These are phyloP conservation scores for Discostella pseudostelligera DNA, from an alignment of 108 stramenopile genomes.

Conservation along the genomic window DNA sequence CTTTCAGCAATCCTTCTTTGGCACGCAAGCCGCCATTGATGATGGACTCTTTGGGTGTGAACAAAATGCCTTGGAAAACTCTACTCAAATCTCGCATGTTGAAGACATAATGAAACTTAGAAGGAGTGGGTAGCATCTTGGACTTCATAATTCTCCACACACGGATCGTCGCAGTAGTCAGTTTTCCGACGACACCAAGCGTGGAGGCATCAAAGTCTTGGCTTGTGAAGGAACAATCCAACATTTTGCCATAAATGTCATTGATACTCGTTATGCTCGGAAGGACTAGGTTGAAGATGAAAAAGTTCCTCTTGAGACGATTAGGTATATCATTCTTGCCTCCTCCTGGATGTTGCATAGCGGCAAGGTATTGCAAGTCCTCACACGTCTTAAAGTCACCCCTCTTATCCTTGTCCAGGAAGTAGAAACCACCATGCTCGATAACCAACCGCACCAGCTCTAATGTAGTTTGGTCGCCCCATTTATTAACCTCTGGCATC, in stretches of 20 bases:
- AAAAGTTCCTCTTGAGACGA: slow-evolving; percentile 90
- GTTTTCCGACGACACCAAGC: slow-evolving; percentile 56
- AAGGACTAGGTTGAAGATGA: slow-evolving; percentile 88
- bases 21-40: slow-evolving; percentile 60
- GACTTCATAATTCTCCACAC: slow-evolving; percentile 82
- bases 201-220: slow-evolving; percentile 57
- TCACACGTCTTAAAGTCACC: slow-evolving; percentile 91
- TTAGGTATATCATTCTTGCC: slow-evolving; percentile 92
- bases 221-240: slow-evolving; percentile 68
- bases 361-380: slow-evolving; percentile 83
- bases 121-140: slow-evolving; percentile 90
- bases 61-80: slow-evolving; percentile 88
- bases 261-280: slow-evolving; percentile 89
- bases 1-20: slow-evolving; percentile 41
- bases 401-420: slow-evolving; percentile 91
- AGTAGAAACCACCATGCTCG: slow-evolving; percentile 85
- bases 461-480: slow-evolving; percentile 92
- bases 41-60: slow-evolving; percentile 81
- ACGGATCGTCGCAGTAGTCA: slow-evolving; percentile 80
- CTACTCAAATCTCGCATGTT: slow-evolving; percentile 90
- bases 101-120: slow-evolving; percentile 93
- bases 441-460: slow-evolving; percentile 85
- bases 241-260: slow-evolving; percentile 93
- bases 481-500: slow-evolving; percentile 91
- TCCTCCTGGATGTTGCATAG: slow-evolving; percentile 90